Base-by-base conservation (phyloP, 257 asterid species). In the Rubia yunnanensis region DNA sequence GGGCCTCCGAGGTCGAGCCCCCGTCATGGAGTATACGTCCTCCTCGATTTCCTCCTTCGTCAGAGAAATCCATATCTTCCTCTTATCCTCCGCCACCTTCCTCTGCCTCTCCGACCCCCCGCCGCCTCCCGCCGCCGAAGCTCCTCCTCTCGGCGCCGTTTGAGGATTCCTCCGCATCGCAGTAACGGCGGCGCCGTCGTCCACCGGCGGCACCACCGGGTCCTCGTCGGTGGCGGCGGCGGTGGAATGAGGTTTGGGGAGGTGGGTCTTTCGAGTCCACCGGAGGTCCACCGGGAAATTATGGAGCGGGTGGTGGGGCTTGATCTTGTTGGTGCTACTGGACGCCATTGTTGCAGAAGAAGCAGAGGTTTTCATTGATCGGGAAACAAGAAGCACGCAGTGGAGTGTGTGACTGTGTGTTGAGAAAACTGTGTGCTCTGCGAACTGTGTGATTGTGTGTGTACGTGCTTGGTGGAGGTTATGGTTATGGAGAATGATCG, bases 41-140 rank as follows among this genome's bases (percentile, higher is more conserved):
- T 91, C 98, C 36, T 91, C 98, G 59, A 91, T 91, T 80, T 91
- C 98, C 56, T 86, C 96, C 64, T 63, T 84, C n/a, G 96, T 82
- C 5, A 92, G 77, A 38, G 96, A 85, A 76, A 88, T 80, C 96
- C 92, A 88, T 11, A 92, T 32, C 82, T 72, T 88, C 85, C 78
- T 79, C 82, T 80, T 88, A 30, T 73, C 80, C 69, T 78, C 81
- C 39, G 10, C 63, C 65, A 44, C 60, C 46, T 57, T 63, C 67
- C 72, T 63, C 68, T 57, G 74, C 70, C 59, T 64, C 65, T 58
- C 80, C 60, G 77, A 58, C 48, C 73, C 78, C 69, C 83, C 80
- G 48, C 84, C 77, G 57, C 23, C 23, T 20, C 24, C 72, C 15
- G 10, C 60, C 9, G 44, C 44, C 44, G 44, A 7, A 7, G 44